phyloP scores from a whole-genome alignment of 441 rosid species.

The Populus trichocarpa region DNA sequence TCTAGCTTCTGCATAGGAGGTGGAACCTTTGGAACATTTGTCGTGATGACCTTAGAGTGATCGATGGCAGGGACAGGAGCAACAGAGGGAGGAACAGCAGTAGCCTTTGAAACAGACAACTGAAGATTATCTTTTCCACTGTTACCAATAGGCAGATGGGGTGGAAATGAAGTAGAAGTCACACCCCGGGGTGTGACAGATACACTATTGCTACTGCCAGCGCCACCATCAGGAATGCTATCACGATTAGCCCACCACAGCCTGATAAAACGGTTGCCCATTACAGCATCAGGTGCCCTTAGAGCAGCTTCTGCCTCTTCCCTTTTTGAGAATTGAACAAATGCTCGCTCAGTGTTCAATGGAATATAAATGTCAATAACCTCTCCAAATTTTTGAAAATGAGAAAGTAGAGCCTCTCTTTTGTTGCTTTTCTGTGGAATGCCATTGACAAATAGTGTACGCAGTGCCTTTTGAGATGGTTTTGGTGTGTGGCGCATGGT shows the following conservation, averaged over 20 bases:
- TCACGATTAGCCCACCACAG: conserved; percentile 99
- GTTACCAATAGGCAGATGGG: conserved; percentile 36
- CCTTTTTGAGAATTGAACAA: conserved; percentile 89
- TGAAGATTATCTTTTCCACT: conserved; percentile 55
- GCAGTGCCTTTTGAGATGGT: conserved; percentile 78
- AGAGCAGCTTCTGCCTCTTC: conserved; percentile 99
- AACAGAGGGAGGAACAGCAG: conserved; percentile 34
- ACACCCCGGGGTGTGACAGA: conserved; percentile 27
- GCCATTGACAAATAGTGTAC: conserved; percentile 83
- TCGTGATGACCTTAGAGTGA: conserved; percentile 36
- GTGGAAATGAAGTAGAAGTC: conserved; percentile 37
- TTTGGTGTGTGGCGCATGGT: conserved; percentile 41
- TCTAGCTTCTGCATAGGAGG: conserved; percentile 68
- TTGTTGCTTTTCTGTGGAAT: conserved; percentile 79
- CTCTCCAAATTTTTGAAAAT: conserved; percentile 91
- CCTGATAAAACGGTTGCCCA: conserved; percentile 99
- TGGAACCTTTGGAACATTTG: conserved; percentile 54
- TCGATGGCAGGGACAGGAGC: conserved; percentile 41
- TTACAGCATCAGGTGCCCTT: conserved; percentile 97
- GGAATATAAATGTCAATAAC: conserved; percentile 91
- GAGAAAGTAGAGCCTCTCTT: conserved; percentile 81
- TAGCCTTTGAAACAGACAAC: conserved; percentile 38
- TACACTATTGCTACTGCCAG: too few species aligned
- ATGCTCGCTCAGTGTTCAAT: conserved; percentile 74
- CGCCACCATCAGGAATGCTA: conserved; percentile 57